Base-by-base conservation (phyloP, 1,139 yeast genomes). In the Suhomyces terraborum region DNA sequence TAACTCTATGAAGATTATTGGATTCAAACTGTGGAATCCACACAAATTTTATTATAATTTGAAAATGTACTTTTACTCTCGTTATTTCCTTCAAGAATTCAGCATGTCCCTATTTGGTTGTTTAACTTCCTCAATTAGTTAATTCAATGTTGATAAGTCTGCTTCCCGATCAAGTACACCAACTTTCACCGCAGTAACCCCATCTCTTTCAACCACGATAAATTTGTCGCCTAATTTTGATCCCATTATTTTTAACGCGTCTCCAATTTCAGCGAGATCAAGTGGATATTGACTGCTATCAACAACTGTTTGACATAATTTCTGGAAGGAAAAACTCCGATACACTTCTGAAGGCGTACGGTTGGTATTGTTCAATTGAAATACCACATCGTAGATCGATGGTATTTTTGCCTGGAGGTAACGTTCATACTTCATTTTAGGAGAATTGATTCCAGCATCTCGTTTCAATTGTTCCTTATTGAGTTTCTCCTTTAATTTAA, bases 391-490 rank as follows among this genome's bases (percentile, higher is more conserved):
- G 46, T 71, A 73, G 6, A 72, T 50, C 9, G 60, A 67, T 2
- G 58, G 62, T 32, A 72, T 51, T 50, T 79, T 80, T 4, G 74
- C 69, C 5, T 58, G 51, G 9, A 80, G 52, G 46, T 66, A 75
- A 18, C 55, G 49, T 5, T 66, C 52, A 45, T 75, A 66, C 35
- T 66, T 65, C 20, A 54, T 44, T 46, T 73, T 69, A 2, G 73
- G 70, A 1, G 68, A 46, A 18, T 35, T 43, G 8, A 29, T 14
- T 3, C 24, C 39, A 4, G 23, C 27, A 4, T 43, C 44, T 14
- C 24, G 31, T 24, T 44, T 46, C 16, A 40, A 36, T 22, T 38
- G 42, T 19, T 47, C 47, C 17, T 45, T 44, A 27, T 36, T 41
- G 12, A 36, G 32, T 36, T 45, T 47, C 28, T 52, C 55, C 34